Base-by-base conservation (phyloP, 257 asterid species). In the Sherardia arvensis region DNA sequence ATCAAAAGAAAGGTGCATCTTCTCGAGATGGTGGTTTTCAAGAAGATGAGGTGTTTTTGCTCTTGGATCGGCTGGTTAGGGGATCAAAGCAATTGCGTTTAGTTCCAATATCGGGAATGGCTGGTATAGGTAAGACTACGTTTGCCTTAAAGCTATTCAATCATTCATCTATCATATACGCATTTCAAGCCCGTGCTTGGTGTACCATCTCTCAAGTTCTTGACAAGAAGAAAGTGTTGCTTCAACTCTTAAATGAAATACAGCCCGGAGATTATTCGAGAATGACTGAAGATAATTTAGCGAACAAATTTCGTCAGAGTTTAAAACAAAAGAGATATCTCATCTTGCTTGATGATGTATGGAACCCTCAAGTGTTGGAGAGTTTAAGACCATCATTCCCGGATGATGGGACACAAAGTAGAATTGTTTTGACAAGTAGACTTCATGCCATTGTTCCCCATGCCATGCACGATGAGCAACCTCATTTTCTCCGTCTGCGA, bases 381-480 rank as follows among this genome's bases (percentile, higher is more conserved):
- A 53, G 28, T n/a, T 23, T 53, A 23, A 6, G 25, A 21, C 27
- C 25, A 53, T 53, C 57, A 6, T 23, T 53, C 27, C 57, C 57
- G 3, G 25, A 53, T 53, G 57, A 53, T 23, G 20, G 7, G 8
- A 53, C 57, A 3, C 57, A 53, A 53, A 53, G 57, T 6, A 53
- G 57, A 53, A 5, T 53, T 21, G 9, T 67, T 3, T 7, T 67
- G 9, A 67, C 65, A 3, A 67, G 65, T 17, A 51, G 45, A 26
- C 23, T 26, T 21, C 27, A 0, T 15, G 15, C 1, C 1, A 22
- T 67, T 12, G 59, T 29, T n/a, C 20, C 32, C 14, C 22, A 6
- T 7, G 12, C 14, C 0, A 4, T 3, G 45, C 45, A 3, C 3
- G 45, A 38, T 38, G 22, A 17, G 29, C 4, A 6, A 9, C 38